Evolutionary conservation across 129 eudicot genomes (phyloP), one percentile per base, ranked within the genome.

Genomic region (Flaveria robusta): DNA sequence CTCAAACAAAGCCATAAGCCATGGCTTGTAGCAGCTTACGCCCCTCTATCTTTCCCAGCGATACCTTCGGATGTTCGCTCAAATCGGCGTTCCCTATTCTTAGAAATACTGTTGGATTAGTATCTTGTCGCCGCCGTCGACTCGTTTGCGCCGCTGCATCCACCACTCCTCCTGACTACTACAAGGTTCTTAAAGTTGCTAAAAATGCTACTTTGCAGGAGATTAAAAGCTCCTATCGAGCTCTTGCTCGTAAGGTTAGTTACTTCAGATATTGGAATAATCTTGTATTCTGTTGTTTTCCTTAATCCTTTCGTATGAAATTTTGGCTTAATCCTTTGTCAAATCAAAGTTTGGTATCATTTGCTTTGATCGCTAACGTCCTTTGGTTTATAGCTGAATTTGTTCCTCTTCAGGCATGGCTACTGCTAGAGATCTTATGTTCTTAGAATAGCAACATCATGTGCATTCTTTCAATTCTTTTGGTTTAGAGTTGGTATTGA

Each of bases 241-340:
- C 86, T 11, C 98, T 94, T 85, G 98, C 98, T 83, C 93, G 93
- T 71, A 85, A 90, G 98, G 98, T 92, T 46, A 39, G 37, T 46
- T 27, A 29, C 19, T 51, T 68, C 2, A 11, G 0, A n/a, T 54
- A 15, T 15, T 13, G 15, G 15, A 46, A 1, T 46, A 3, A 46
- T 27, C 31, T 4, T 27, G 31, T 27, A 27, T 27, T 27, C 31
- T 2, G 4, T 27, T 46, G 52, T 46, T 46, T 46, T 14, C 27
- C 12, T 20, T 46, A 11, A 18, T 70, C 5, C 8, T 55, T 5
- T 55, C 16, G 9, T 63, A 56, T 20, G 31, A 24, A 16, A 51
- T 19, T 54, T 54, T 6, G 10, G 2, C 10, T 54, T 5, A n/a
- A 54, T n/a, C 5, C 9, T 18, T 7, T 19, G 11, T 15, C 23